Evolutionary conservation across 2,329 filamentous ascomycete genomes (phyloP), one percentile per base, ranked within the genome.

Genomic region (Fusarium nodosum): DNA sequence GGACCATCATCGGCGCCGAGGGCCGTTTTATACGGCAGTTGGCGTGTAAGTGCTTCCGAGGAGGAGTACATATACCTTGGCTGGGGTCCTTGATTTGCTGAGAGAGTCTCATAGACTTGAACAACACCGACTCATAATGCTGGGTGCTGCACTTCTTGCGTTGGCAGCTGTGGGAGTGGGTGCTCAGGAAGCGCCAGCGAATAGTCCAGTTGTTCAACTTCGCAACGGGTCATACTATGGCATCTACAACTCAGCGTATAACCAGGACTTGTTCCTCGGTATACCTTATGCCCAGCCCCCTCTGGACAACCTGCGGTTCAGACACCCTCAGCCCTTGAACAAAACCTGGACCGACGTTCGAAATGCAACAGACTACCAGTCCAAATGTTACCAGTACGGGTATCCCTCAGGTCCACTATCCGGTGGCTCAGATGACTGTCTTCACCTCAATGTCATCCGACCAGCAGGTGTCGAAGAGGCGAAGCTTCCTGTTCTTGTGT

Each of bases 201-300:
- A 31, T 11, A 48, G 31, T 1, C 66, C 66, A 0, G 20, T 69
- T 10, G 61, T 57, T 7, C 39, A 55, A 20, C 60, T 69, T 1
- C 45, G 12, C 9, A 71, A 71, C 33, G 68, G 67, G 0, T 71
- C 68, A 9, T 71, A 71, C 33, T 71, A 68, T 39, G 68, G 68
- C 0, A 22, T 1, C 18, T 54, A 71, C 1, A 68, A 62, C 20
- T 4, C 26, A 1, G 24, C 1, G 12, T 71, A 66, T 1, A 63
- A 71, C 7, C 68, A 71, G 28, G 68, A 71, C 5, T 30, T 56
- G 6, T 71, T 71, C 30, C 46, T 71, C 4, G 68, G 68, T 2
- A 58, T 71, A 36, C 55, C 64, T 1, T 71, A 71, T 13, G 68
- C 68, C 0, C 68, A 71, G 16, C 59, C 68, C 1, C 68, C 68